Conservation (phyloP, 768 basidiomycete species). For the Tulasnella sp. region DNA sequence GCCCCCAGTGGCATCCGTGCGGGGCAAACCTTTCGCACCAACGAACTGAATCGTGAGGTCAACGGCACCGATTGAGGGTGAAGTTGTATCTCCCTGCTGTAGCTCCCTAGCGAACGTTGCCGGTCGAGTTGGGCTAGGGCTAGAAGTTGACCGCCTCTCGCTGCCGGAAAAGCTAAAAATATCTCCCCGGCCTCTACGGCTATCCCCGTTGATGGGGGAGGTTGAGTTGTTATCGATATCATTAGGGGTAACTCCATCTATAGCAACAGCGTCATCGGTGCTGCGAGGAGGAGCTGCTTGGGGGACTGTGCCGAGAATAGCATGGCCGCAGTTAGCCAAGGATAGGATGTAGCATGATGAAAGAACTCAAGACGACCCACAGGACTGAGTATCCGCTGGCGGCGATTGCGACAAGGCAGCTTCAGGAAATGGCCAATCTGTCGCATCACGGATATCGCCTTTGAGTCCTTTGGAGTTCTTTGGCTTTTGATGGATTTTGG, state of each 20-base stretch:
- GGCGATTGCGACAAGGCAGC: neutral
- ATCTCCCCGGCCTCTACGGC: neutral
- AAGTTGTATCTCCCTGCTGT: neutral
- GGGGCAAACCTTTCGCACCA: conserved; percentile 63
- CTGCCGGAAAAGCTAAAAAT: neutral
- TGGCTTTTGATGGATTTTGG: neutral
- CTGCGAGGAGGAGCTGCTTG: neutral
- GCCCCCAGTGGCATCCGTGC: conserved; percentile 59
- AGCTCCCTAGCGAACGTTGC: neutral
- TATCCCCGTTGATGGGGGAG: neutral
- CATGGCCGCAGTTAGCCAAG: neutral
- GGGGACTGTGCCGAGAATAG: conserved; percentile 4
- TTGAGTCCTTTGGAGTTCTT: neutral
- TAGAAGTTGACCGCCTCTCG: neutral
- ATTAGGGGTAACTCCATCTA: neutral
- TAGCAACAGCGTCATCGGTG: neutral
- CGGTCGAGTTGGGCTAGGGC: neutral
- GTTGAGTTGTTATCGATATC: neutral
- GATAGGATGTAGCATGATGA: neutral
- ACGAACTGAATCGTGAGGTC: conserved; percentile 51
- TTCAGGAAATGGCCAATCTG: neutral
- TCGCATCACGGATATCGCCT: neutral
- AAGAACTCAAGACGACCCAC: neutral
- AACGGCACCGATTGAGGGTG: conserved; percentile 7
- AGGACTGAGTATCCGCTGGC: neutral